Evolutionary conservation across 805 yeast species (phyloP), one percentile per base, ranked within the genome.

Genomic region (Debaryomyces hansenii): DNA sequence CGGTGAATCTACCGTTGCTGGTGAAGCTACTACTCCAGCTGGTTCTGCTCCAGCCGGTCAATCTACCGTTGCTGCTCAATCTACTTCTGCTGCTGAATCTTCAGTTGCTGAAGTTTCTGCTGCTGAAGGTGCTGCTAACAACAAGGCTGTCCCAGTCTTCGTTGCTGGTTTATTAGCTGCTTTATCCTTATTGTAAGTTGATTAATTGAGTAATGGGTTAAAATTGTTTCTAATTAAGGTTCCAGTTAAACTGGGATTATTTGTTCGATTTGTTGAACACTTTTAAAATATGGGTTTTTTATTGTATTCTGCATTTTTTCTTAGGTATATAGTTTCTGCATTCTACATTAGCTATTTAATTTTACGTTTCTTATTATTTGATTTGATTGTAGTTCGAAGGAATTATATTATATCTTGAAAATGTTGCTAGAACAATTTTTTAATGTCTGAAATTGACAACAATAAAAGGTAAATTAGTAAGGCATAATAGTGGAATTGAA

Each of bases 161-260:
- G 58, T 51, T 42, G 59, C 63, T 48, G 63, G 62, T 56, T 53
- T 56, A 42, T 52, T 62, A 37, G 67, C 66, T 47, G 59, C 54
- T 41, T 43, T 49, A 20, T 42, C 55, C 41, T 51, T 51, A 48
- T 51, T 51, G 24, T 51, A 48, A 41, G 18, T 42, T 46, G 6
- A n/a, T 27, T 24, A 21, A 21, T 12, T 10, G 32, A 14, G 4
- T 35, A n/a, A 33, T 15, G 35, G 31, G 38, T 35, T 20, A 15
- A 16, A 4, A 37, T 37, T 12, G 2, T 35, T 35, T 35, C 38
- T 20, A 35, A 15, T 16, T 37, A 37, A 20, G 31, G n/a, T 20
- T 37, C 16, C 15, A 21, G 15, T 37, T 11, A 16, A 4, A 18
- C 28, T 20, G 10, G 31, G 4, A 37, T 12, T n/a, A 20, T 37